Evolutionary conservation across 108 stramenopile species (phyloP).

Genomic region (Fistulifera pelliculosa): DNA sequence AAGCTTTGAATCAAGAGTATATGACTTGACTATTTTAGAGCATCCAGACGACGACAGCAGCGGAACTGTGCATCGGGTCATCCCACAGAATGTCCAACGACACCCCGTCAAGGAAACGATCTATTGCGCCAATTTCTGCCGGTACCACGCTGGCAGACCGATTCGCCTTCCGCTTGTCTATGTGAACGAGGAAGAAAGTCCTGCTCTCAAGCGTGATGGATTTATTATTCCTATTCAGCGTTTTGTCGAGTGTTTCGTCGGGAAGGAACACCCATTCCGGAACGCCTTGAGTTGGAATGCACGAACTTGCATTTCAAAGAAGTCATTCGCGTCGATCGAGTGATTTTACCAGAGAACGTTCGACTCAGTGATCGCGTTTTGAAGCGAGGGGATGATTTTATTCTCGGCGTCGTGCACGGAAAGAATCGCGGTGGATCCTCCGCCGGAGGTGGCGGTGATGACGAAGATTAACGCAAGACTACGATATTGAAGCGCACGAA

Average conservation of each 20-base stretch:
- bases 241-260: conserved; percentile 57
- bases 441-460: not conserved
- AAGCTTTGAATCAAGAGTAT: conserved; percentile 52
- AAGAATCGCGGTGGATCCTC: not conserved
- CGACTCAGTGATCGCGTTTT: conserved; percentile 28
- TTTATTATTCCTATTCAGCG: conserved; percentile 63
- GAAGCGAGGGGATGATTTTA: conserved; percentile 10
- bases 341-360: conserved; percentile 71
- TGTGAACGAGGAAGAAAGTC: conserved; percentile 69
- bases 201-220: conserved; percentile 73
- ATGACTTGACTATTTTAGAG: conserved; percentile 61
- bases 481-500: not conserved
- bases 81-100: conserved; percentile 55
- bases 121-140: conserved; percentile 66
- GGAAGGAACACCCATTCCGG: conserved; percentile 71
- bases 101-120: conserved; percentile 65
- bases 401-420: not conserved
- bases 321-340: conserved; percentile 56
- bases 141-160: conserved; percentile 66
- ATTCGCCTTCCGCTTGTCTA: conserved; percentile 54
- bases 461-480: not conserved
- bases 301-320: conserved; percentile 59
- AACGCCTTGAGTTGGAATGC: conserved; percentile 66
- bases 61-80: conserved; percentile 57
- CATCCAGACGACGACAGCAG: conserved; percentile 30